Conservation (phyloP, 1,284 basidiomycete genomes). For the Malassezia sp. region DNA sequence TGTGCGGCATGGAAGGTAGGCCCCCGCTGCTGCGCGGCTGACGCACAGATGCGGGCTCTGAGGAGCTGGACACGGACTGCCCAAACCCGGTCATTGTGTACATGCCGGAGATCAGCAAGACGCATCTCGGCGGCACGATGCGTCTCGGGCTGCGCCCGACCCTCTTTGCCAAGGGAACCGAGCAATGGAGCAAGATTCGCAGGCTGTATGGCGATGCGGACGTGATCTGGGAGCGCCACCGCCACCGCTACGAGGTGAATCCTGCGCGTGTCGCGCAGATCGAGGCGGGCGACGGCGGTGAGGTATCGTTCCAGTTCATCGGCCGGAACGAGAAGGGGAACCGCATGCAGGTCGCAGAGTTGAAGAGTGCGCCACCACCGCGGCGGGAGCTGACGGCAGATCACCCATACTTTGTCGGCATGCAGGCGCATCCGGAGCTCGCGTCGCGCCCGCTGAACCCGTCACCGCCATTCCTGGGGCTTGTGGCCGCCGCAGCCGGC, state of each 20-base stretch:
- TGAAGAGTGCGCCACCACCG: no score
- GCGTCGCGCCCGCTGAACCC: slow-evolving; percentile 97
- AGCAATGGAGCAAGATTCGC: slow-evolving; percentile 53
- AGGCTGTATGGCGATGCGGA: slow-evolving; percentile 72
- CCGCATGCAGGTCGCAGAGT: slow-evolving; percentile 91
- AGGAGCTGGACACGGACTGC: slow-evolving; percentile 61
- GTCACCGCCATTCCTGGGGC: slow-evolving; percentile 90
- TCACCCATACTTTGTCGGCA: slow-evolving; percentile 86
- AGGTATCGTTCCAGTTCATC: slow-evolving; percentile 53
- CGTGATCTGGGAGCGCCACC: slow-evolving; percentile 90
- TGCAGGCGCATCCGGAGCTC: slow-evolving; percentile 97
- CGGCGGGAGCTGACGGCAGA: no score
- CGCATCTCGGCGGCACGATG: slow-evolving; percentile 98
- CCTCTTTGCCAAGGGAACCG: slow-evolving; percentile 60
- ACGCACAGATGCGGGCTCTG: slow-evolving; percentile 68
- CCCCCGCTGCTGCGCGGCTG: no score
- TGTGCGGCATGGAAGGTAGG: slow-evolving; percentile 67
- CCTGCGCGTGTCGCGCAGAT: slow-evolving; percentile 70
- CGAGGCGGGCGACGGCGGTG: slow-evolving; percentile 46
- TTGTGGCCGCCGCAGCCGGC: slow-evolving; percentile 75
- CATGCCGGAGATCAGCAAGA: slow-evolving; percentile 98
- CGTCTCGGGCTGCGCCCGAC: slow-evolving; percentile 87
- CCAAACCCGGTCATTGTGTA: slow-evolving; percentile 74
- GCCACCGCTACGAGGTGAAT: slow-evolving; percentile 95
- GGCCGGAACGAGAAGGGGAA: slow-evolving; percentile 92